Conservation (phyloP, 1,284 basidiomycete species). For the Chalciporus sp. region DNA sequence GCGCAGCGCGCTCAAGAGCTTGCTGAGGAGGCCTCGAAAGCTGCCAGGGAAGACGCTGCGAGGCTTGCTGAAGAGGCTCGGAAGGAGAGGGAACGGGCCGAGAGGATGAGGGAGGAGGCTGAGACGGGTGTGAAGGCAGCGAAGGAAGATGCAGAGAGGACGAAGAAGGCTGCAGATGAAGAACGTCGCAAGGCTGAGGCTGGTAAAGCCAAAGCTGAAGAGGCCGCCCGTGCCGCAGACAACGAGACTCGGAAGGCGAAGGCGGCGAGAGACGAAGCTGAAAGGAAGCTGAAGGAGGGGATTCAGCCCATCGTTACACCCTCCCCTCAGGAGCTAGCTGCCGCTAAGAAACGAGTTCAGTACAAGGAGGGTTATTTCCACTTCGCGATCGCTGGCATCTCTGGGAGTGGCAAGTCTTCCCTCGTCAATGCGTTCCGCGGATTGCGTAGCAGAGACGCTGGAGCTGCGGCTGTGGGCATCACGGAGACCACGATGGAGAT, state of each 20-base stretch:
- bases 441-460: slow-evolving; percentile 10
- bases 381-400: slow-evolving; percentile 17
- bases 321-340: slow-evolving; percentile 12
- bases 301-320: slow-evolving; percentile 23
- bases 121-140: slow-evolving; percentile 11
- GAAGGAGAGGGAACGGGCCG: slow-evolving; percentile 15
- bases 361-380: slow-evolving; percentile 23
- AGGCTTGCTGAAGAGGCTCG: slow-evolving; percentile 11
- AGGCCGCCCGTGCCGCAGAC: slow-evolving; percentile 3
- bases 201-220: slow-evolving; percentile 9
- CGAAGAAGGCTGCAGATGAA: slow-evolving; percentile 7
- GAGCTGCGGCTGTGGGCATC: slow-evolving; percentile 27
- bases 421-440: slow-evolving; percentile 18
- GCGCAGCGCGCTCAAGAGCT: slow-evolving; percentile 1
- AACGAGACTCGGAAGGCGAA: slow-evolving; percentile 3
- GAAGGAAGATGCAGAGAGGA: slow-evolving; percentile 15
- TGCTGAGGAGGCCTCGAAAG: slow-evolving; percentile 8
- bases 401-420: slow-evolving; percentile 21
- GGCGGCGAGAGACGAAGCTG: slow-evolving; percentile 10
- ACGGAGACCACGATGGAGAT: slow-evolving; percentile 17
- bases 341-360: slow-evolving; percentile 12
- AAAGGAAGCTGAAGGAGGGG: slow-evolving; percentile 15
- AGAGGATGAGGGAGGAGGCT: slow-evolving; percentile 18
- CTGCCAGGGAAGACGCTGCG: slow-evolving; percentile 17
- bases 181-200: slow-evolving; percentile 11